Base-by-base conservation (phyloP, 768 basidiomycete genomes). In the Pseudohyphozyma bogoriensis region DNA sequence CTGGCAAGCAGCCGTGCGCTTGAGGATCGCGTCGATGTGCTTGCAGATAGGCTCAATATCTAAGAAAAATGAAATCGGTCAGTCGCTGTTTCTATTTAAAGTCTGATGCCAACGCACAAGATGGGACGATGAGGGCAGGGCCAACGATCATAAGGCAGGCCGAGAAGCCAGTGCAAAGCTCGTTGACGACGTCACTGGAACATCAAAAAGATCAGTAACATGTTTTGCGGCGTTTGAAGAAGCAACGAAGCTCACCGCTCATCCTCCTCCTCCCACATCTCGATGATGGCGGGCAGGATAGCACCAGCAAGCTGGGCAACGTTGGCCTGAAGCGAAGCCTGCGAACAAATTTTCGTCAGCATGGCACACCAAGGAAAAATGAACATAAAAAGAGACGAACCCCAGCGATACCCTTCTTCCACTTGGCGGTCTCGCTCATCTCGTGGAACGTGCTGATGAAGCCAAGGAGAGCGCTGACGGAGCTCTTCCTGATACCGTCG, bases 1-100 rank as follows among this genome's bases (percentile, higher is more conserved):
- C 74, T 99, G 95, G 77, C 93, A 97, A 67, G 89, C 81, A 0
- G 91, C 88, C 76, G 93, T 95, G 74, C 90, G 86, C 72, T 91
- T 88, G 46, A 99, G 79, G 66, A 99, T 83, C 70, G 89, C 83
- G 57, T 84, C 77, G 49, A 89, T 84, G 61, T 91, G 87, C 56
- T 77, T 82, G 73, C 85, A 89, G 69, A 99, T 80, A 36, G 78
- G 75, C 40, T 93, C 85, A 45, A 87, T 77, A 65, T 85, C 73
- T 72, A 49, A 9, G 10, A 15, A 1, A 7, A 20, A 40, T 20
- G 6, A 32, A 22, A 10, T 20, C 3, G 16, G 44, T 44, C 42
- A 51, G 28, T 29, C 16, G 9, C 20, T n/a, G 22, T 7, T n/a
- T 7, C 40, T 9, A 12, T 31, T 5, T 10, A 18, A 13, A 32